These are phyloP conservation scores for Curvularia spicifera DNA, from an alignment of 2,329 filamentous ascomycete genomes.

Conservation along the genomic window DNA sequence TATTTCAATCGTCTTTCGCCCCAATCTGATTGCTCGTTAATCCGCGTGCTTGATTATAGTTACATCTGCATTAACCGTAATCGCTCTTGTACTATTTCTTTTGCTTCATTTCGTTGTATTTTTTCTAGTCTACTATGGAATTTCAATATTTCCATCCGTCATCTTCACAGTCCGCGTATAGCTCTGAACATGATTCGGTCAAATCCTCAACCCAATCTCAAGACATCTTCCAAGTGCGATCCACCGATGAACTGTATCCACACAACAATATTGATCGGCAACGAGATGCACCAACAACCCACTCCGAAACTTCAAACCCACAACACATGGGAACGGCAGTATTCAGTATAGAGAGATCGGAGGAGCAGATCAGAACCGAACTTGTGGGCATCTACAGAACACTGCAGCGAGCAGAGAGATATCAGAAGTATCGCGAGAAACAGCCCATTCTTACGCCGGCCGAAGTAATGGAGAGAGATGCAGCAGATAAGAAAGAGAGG, in stretches of 20 bases:
- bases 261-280: slow-evolving; percentile 29
- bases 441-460: slow-evolving; percentile 40
- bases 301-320: slow-evolving; percentile 33
- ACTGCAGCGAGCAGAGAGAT: slow-evolving; percentile 49
- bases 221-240: slow-evolving; percentile 52
- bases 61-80: slow-evolving; percentile 38
- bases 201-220: slow-evolving; percentile 23
- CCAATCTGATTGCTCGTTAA: slow-evolving; percentile 54
- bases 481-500: slow-evolving; percentile 23
- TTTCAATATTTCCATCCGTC: slow-evolving; percentile 42
- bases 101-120: slow-evolving; percentile 33
- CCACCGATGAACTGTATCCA: slow-evolving; percentile 50
- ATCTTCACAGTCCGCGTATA: slow-evolving; percentile 53
- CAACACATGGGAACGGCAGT: slow-evolving; percentile 32
- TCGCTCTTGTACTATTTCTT: slow-evolving; percentile 31
- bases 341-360: slow-evolving; percentile 32
- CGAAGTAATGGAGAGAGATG: slow-evolving; percentile 31
- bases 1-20: slow-evolving; percentile 42
- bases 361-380: slow-evolving; percentile 40
- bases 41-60: slow-evolving; percentile 54
- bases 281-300: slow-evolving; percentile 28
- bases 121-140: slow-evolving; percentile 38
- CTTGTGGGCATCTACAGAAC: slow-evolving; percentile 38
- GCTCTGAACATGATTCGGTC: slow-evolving; percentile 34
- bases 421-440: slow-evolving; percentile 55